A percentile compares a stretch with the other conserved stretches of the same genome.
phyloP scores from a whole-genome alignment of 495 filamentous ascomycete species.

The Neurospora sp. region DNA sequence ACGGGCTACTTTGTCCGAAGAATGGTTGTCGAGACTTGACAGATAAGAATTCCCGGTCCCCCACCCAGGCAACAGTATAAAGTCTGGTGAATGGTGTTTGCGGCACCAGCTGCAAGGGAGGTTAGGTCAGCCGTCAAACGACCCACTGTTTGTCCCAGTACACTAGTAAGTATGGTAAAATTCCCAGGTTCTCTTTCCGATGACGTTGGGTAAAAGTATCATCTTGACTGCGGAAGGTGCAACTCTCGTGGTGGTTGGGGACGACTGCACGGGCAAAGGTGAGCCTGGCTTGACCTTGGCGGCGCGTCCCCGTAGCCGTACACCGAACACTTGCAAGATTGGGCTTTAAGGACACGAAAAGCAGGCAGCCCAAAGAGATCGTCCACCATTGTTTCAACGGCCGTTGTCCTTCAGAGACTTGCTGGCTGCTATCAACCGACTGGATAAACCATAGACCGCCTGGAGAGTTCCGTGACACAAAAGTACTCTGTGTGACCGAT shows the following conservation, averaged over 20 bases:
- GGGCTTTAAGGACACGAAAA: neutral
- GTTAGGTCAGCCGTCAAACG: neutral
- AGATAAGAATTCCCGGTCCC: neutral
- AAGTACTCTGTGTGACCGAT: neutral
- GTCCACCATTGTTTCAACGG: neutral
- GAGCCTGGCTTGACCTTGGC: neutral
- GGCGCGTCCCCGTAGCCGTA: neutral
- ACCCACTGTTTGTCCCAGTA: neutral
- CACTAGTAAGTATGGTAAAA: neutral
- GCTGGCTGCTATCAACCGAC: neutral
- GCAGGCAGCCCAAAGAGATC: neutral
- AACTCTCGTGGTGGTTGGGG: neutral
- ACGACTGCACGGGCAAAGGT: neutral
- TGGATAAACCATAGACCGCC: neutral
- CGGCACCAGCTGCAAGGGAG: neutral
- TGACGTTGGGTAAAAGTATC: neutral
- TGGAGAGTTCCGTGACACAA: neutral
- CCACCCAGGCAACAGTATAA: neutral
- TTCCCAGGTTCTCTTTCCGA: neutral
- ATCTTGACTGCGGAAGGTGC: neutral
- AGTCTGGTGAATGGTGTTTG: neutral
- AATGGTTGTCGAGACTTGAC: neutral
- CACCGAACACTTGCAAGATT: neutral
- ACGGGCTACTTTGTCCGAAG: neutral
- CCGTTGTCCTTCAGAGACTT: slow-evolving; percentile 1